Evolutionary conservation across 805 yeast genomes (phyloP), one percentile per base, ranked within the genome.

Genomic region (Wickerhamiella siamensis): DNA sequence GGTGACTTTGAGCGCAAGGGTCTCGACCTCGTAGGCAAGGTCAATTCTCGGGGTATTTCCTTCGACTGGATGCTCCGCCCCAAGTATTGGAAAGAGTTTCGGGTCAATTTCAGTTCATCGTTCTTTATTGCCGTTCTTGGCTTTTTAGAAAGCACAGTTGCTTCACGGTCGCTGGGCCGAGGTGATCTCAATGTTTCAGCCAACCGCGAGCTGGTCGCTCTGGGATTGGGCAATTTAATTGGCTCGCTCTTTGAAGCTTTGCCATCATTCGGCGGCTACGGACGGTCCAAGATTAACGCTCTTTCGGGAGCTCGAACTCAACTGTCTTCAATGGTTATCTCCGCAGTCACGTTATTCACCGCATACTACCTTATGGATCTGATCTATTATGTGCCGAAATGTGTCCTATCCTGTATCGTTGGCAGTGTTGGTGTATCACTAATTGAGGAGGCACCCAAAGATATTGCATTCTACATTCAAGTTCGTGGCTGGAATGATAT

Each of bases 241-340:
- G 77, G 77, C 0, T 71, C 83, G 3, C 43, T 65, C 26, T 61
- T 71, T 42, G 63, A 71, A 26, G 80, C 86, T 0, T 63, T 88
- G 14, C 96, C 98, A 0, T 75, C 94, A 0, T 87, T 87, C 67
- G 98, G 97, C 8, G 97, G 97, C 0, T 88, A 87, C 55, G 97
- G 95, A 2, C 71, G 97, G 53, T 80, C 94, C 15, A 86, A 82
- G 53, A 77, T 88, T 44, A 88, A 88, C 62, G 80, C 87, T 1
- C 64, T 84, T 40, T 75, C 86, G 12, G 95, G 95, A 4, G 97
- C 93, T 0, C 74, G 74, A 48, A 82, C 95, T 0, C 87, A 87
- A 9, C 65, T 79, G 56, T 72, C 91, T n/a, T 94, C 94, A 0
- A 74, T 76, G 3, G 71, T 82, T 9, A 79, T 87, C 79, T 88